A percentile compares a stretch with the other conserved stretches of the same genome.
Conservation (phyloP, 176 grass and related monocot species). For the Bonia amplexicaulis region DNA sequence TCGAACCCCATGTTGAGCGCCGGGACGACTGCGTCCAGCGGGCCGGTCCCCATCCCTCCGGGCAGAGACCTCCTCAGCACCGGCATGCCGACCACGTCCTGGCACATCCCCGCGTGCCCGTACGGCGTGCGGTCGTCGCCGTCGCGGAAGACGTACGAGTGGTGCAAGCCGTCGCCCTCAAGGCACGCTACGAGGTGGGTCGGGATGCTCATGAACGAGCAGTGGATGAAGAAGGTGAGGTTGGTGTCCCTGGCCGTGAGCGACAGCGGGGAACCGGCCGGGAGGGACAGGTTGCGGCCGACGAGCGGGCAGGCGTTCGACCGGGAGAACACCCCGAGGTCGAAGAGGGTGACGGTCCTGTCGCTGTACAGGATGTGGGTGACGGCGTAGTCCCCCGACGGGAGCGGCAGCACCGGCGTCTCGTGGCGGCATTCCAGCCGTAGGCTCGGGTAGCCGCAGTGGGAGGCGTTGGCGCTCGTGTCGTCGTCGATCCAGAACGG, state of each 20-base stretch:
- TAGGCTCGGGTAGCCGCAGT: conserved; percentile 45
- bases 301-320: conserved; percentile 45
- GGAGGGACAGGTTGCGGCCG: conserved; percentile 32
- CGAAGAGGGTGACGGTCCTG: conserved; percentile 27
- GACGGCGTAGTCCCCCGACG: conserved; percentile 44
- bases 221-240: conserved; percentile 50
- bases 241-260: conserved; percentile 34
- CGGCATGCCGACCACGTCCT: conserved; percentile 29
- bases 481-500: conserved; percentile 48
- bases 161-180: conserved; percentile 46
- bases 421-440: conserved; percentile 28
- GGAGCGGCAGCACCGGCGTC: conserved; percentile 37
- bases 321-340: conserved; percentile 43
- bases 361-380: conserved; percentile 40
- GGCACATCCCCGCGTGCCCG: conserved; percentile 17
- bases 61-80: conserved; percentile 40
- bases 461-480: background rate
- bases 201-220: conserved; percentile 33
- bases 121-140: conserved; percentile 30
- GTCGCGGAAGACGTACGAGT: conserved; percentile 55
- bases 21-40: conserved; percentile 31
- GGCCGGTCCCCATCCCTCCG: background rate
- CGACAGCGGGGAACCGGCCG: background rate
- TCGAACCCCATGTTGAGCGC: conserved; percentile 60
- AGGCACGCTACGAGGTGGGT: conserved; percentile 42